Percentiles rank a stretch among this genome's conserved stretches.
Evolutionary conservation across 2,329 filamentous ascomycete species (phyloP).

Genomic region (Aspergillus fischeri): DNA sequence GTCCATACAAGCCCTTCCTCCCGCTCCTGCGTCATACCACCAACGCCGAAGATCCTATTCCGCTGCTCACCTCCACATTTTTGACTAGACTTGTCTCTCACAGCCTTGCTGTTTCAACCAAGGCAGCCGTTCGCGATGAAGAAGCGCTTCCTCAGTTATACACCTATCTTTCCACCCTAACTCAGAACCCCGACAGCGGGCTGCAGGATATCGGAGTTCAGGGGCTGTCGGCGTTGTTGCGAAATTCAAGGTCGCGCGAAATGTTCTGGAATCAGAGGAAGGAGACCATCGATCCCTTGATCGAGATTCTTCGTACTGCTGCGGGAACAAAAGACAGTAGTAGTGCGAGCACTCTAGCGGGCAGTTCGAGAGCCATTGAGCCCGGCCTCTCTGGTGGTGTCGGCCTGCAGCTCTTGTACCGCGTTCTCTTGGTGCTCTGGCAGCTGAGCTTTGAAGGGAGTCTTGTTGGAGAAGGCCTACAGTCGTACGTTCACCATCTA

Average conservation of each 20-base stretch:
- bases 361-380: conserved; percentile 64
- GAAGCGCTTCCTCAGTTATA: conserved; percentile 78
- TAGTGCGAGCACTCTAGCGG: conserved; percentile 55
- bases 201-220: conserved; percentile 95
- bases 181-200: conserved; percentile 80
- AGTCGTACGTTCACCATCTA: conserved; percentile 40
- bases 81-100: conserved; percentile 72
- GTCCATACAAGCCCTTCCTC: conserved; percentile 71
- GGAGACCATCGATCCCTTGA: conserved; percentile 75
- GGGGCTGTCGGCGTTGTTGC: conserved; percentile 79
- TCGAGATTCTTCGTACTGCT: conserved; percentile 72
- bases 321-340: conserved; percentile 66
- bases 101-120: conserved; percentile 58
- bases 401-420: conserved; percentile 87
- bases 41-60: conserved; percentile 81
- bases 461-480: conserved; percentile 70
- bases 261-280: conserved; percentile 89
- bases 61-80: conserved; percentile 83
- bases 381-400: conserved; percentile 67
- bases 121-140: conserved; percentile 58
- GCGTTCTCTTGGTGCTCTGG: conserved; percentile 90
- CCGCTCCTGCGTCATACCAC: conserved; percentile 78
- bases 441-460: conserved; percentile 86
- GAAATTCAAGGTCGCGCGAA: conserved; percentile 67
- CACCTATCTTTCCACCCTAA: conserved; percentile 77